phyloP scores from a whole-genome alignment of 2,329 filamentous ascomycete species.

The Curvularia sp. region DNA sequence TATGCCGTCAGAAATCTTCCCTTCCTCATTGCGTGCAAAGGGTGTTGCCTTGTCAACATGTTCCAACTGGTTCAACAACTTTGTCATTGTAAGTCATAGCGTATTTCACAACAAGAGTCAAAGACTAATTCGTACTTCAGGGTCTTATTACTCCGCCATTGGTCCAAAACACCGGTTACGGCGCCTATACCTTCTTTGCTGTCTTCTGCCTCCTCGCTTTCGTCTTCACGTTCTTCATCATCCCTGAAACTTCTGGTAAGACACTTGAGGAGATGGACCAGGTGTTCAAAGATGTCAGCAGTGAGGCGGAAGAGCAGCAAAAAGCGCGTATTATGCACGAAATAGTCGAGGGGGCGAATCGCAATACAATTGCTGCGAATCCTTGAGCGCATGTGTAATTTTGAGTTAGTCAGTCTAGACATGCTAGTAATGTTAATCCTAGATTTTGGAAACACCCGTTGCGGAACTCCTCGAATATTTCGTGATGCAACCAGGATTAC shows the following conservation, averaged over 20 bases:
- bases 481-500: background rate
- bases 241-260: slow-evolving; percentile 47
- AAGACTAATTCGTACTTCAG: slow-evolving; percentile 52
- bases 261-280: slow-evolving; percentile 49
- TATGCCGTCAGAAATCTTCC: slow-evolving; percentile 67
- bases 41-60: slow-evolving; percentile 70
- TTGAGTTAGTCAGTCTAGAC: background rate
- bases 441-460: background rate
- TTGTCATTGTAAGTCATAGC: slow-evolving; percentile 57
- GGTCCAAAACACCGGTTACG: slow-evolving; percentile 62
- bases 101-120: background rate
- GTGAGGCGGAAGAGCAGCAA: slow-evolving; percentile 44
- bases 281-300: slow-evolving; percentile 48
- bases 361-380: background rate
- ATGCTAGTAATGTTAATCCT: background rate
- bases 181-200: slow-evolving; percentile 51
- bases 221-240: slow-evolving; percentile 44
- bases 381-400: background rate
- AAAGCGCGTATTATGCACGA: slow-evolving; percentile 43
- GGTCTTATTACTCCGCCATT: slow-evolving; percentile 71
- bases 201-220: slow-evolving; percentile 46
- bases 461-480: background rate
- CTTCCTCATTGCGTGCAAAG: slow-evolving; percentile 66
- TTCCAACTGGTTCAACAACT: slow-evolving; percentile 70
- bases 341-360: slow-evolving; percentile 32